These are phyloP conservation scores for Berkeleyomyces basicola DNA, from an alignment of 2,329 filamentous ascomycete species.

Conservation along the genomic window DNA sequence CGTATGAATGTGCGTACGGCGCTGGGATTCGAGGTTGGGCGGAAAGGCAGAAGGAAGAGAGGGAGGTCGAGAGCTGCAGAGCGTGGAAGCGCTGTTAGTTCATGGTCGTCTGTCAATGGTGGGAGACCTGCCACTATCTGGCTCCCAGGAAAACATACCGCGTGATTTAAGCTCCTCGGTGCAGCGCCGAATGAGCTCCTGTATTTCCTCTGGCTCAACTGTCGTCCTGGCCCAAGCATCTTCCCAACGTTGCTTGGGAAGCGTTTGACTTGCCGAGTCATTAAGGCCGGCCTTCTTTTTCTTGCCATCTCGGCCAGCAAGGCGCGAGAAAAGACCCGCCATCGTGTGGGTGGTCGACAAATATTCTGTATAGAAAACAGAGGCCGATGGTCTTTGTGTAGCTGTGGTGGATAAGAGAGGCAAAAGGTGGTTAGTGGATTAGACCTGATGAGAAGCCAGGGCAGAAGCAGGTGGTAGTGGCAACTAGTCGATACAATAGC, in stretches of 20 bases:
- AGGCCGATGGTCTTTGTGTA: background rate
- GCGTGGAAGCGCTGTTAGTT: background rate
- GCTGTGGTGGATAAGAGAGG: background rate
- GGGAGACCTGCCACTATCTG: background rate
- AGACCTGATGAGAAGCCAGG: background rate
- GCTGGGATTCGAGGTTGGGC: constrained; percentile 81
- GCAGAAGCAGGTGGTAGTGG: background rate
- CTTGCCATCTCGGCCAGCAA: constrained; percentile 61
- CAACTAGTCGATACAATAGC: background rate
- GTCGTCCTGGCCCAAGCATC: constrained; percentile 72
- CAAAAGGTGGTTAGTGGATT: background rate
- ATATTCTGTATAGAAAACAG: background rate
- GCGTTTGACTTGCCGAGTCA: constrained; percentile 32
- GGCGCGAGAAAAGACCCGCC: constrained; percentile 42
- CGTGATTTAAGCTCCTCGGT: constrained; percentile 83
- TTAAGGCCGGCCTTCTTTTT: constrained; percentile 48
- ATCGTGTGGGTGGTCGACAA: constrained; percentile 23
- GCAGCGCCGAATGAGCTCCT: constrained; percentile 70
- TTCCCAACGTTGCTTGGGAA: constrained; percentile 63
- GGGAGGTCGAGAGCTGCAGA: constrained; percentile 65
- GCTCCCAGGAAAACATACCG: constrained; percentile 43
- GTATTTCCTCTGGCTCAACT: constrained; percentile 78
- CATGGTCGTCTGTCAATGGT: background rate
- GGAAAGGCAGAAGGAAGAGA: constrained; percentile 85
- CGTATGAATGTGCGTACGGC: constrained; percentile 83